These are phyloP conservation scores for Strombidium stylifer DNA, from an alignment of 73 alveolate species.

Conservation along the genomic window DNA sequence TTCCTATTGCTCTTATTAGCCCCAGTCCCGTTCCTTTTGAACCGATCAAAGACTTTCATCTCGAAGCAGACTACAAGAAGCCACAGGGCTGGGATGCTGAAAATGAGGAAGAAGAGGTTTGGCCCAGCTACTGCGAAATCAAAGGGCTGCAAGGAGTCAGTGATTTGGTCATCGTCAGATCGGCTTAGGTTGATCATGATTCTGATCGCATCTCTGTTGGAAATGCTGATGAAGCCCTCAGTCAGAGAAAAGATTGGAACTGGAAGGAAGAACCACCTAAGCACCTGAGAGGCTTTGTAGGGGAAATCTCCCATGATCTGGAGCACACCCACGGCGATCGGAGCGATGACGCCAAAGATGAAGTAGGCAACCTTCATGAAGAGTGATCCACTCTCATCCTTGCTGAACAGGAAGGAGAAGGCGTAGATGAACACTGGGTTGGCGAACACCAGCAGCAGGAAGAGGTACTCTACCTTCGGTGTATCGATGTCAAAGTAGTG, in stretches of 20 bases:
- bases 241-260: constrained; percentile 88
- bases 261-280: constrained; percentile 70
- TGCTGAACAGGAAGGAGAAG: constrained; percentile 48
- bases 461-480: constrained; percentile 48
- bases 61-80: constrained; percentile 8
- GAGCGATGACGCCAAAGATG: constrained; percentile 50
- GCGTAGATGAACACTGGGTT: constrained; percentile 42
- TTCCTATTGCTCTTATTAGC: too few species aligned
- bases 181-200: too few species aligned
- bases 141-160: too few species aligned
- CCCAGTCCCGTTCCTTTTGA: too few species aligned
- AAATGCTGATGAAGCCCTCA: constrained; percentile 67
- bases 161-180: too few species aligned
- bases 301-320: constrained; percentile 52
- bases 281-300: constrained; percentile 41
- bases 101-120: constrained; percentile 2
- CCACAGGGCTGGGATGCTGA: neutral
- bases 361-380: constrained; percentile 27
- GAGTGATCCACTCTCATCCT: constrained; percentile 53
- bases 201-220: constrained; percentile 4
- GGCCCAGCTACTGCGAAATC: constrained; percentile 28
- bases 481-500: constrained; percentile 21
- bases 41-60: neutral
- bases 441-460: constrained; percentile 41
- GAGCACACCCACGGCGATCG: constrained; percentile 43